phyloP scores from a whole-genome alignment of 352 stramenopile genomes.

The Pythium plurisporium region DNA sequence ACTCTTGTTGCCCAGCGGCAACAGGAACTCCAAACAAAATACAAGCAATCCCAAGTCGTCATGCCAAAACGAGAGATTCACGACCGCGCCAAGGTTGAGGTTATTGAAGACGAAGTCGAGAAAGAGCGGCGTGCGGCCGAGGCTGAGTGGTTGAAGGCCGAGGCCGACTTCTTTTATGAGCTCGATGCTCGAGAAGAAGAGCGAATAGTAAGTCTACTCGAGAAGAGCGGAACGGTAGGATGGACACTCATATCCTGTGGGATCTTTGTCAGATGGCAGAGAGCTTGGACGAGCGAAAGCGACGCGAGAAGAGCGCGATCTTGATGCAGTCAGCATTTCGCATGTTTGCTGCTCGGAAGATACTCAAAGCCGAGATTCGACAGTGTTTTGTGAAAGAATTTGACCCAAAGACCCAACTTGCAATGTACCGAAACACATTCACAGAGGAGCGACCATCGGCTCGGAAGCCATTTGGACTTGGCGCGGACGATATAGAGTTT shows the following conservation, averaged over 20 bases:
- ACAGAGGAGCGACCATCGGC: conserved; percentile 26
- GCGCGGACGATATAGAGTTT: conserved; percentile 41
- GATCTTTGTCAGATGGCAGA: conserved; percentile 29
- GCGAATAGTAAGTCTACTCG: conserved; percentile 26
- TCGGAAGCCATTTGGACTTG: conserved; percentile 53
- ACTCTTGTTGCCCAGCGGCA: conserved; percentile 26
- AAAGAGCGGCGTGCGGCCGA: conserved; percentile 35
- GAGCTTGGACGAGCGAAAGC: conserved; percentile 30
- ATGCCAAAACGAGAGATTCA: conserved; percentile 39
- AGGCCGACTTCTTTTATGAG: conserved; percentile 50
- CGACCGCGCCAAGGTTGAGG: conserved; percentile 53
- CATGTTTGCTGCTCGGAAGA: conserved; percentile 45
- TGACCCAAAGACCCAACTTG: conserved; percentile 26
- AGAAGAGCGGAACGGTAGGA: neutral
- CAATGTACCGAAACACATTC: conserved; percentile 54
- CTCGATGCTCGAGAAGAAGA: conserved; percentile 42
- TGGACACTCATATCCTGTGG: neutral
- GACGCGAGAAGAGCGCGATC: conserved; percentile 38
- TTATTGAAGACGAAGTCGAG: conserved; percentile 44
- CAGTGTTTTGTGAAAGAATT: conserved; percentile 59
- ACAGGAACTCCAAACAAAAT: conserved; percentile 38
- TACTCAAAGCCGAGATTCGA: conserved; percentile 44
- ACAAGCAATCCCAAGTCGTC: conserved; percentile 40
- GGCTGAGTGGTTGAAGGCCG: conserved; percentile 45
- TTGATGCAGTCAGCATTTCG: conserved; percentile 54